Evolutionary conservation across 83 land plant species (phyloP), one percentile per base, ranked within the genome.

Genomic region (Larix sibirica): DNA sequence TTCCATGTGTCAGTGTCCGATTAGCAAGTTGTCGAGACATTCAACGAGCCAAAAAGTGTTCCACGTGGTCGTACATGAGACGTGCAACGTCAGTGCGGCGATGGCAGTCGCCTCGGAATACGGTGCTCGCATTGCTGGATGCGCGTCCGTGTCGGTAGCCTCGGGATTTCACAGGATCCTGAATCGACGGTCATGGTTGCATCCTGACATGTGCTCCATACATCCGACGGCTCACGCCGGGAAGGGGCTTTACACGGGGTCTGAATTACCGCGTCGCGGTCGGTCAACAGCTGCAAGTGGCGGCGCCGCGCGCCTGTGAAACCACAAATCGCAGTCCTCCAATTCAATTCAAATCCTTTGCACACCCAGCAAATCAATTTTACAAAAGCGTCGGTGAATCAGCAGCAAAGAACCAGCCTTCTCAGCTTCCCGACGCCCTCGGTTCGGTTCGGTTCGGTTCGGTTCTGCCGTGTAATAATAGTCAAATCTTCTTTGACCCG

Each of bases 121-220:
- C 50, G 79, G 79, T 44, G 79, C 36, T 3, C 13, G 79, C 79
- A 21, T 50, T 50, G 79, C 60, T 75, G 79, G 79, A 75, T 50
- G 79, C 79, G 79, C 79, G 79, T 75, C 79, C 79, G 79, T 75
- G 79, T 75, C 79, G 79, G 79, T 50, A 75, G 26, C 79, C 58
- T 75, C 79, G 79, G 79, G 79, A 75, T 75, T 42, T 75, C 79
- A 75, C 79, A 75, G 79, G 79, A 75, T 75, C 79, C 79, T 75
- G 24, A 24, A 75, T 50, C 60, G 5, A 75, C 60, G 79, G 18
- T 4, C 33, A 18, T 1, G 0, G 16, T 50, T 23, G 2, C 1
- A 0, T 50, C 60, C 31, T 7, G 28, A 23, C 60, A 23, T 13
- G 20, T 23, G 60, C 31, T 3, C 44, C 44, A 2, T 3, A 0